Evolutionary conservation across 352 stramenopile species (phyloP).

Genomic region (Globisporangium orthogonon): DNA sequence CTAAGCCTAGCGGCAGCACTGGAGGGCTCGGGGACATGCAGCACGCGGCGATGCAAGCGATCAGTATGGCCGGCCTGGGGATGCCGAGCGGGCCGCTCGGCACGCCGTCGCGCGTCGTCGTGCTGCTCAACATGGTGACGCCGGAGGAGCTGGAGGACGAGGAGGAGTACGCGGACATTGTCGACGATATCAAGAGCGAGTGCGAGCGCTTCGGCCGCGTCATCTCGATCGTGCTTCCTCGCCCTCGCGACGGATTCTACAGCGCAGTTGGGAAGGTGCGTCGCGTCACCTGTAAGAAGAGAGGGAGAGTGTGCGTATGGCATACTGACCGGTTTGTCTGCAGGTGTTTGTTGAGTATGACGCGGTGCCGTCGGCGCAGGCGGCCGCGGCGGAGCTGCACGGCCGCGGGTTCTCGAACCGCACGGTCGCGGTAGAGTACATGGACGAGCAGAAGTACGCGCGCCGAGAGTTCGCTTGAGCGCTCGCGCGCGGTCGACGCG

Average conservation of each 20-base stretch:
- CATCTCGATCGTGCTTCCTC: conserved; percentile 74
- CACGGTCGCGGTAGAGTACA: conserved; percentile 87
- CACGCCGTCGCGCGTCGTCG: conserved; percentile 81
- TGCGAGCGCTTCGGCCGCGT: conserved; percentile 86
- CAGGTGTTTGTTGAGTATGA: conserved; percentile 94
- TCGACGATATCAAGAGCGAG: conserved; percentile 96
- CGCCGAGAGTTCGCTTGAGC: conserved; percentile 57
- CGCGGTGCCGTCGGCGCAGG: conserved; percentile 66
- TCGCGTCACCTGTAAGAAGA: not conserved
- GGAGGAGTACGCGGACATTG: conserved; percentile 93
- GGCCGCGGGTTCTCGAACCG: conserved; percentile 92
- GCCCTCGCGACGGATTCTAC: conserved; percentile 50
- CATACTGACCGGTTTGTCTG: conserved; percentile 14
- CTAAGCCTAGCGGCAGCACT: conserved; percentile 56
- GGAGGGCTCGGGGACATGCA: conserved; percentile 43
- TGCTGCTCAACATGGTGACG: conserved; percentile 98
- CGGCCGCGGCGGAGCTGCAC: conserved; percentile 85
- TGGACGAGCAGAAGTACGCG: conserved; percentile 86
- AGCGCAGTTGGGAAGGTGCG: conserved; percentile 61
- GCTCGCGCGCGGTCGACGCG: not conserved
- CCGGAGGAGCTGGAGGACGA: conserved; percentile 94
- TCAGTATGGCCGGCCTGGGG: conserved; percentile 47
- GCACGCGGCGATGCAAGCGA: conserved; percentile 59
- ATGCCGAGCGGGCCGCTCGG: conserved; percentile 51
- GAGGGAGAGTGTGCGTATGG: not conserved